These are phyloP conservation scores for Musa itinerans DNA, from an alignment of 176 grass and related monocot genomes.

Conservation along the genomic window DNA sequence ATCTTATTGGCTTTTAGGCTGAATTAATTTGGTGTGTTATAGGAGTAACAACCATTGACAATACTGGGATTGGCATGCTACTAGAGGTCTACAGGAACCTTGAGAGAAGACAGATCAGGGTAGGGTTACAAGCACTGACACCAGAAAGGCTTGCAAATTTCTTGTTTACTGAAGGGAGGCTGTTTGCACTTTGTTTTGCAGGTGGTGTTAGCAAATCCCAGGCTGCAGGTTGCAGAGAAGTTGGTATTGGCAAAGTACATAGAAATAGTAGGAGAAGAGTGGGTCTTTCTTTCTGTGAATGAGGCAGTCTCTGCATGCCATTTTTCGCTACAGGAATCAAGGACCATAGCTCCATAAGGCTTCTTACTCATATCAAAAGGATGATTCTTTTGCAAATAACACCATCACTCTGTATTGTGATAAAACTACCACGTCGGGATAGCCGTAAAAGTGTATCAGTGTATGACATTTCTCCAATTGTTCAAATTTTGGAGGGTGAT, in stretches of 20 bases:
- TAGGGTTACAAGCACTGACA: not conserved
- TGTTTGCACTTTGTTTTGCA: conserved; percentile 23
- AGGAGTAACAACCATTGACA: conserved; percentile 85
- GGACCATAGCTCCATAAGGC: too few species aligned
- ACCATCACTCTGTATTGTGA: too few species aligned
- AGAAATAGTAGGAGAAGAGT: conserved; percentile 45
- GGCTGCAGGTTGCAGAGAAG: conserved; percentile 54
- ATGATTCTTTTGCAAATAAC: too few species aligned
- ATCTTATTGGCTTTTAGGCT: not conserved
- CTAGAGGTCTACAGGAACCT: conserved; percentile 52
- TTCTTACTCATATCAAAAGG: too few species aligned
- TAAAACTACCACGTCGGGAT: too few species aligned
- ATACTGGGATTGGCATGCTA: conserved; percentile 64
- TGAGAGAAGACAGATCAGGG: conserved; percentile 51
- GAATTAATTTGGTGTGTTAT: not conserved
- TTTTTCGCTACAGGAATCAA: conserved; percentile 23
- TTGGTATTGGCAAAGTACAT: conserved; percentile 48
- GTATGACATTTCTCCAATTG: too few species aligned
- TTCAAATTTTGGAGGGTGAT: too few species aligned
- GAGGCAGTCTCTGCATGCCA: conserved; percentile 56
- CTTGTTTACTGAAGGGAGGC: not conserved
- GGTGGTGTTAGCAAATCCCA: conserved; percentile 64
- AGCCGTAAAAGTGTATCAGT: too few species aligned
- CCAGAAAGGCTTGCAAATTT: not conserved
- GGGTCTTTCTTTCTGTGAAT: conserved; percentile 63